Evolutionary conservation across 2,329 filamentous ascomycete species (phyloP).

Genomic region (Colletotrichum lindemuthianum): DNA sequence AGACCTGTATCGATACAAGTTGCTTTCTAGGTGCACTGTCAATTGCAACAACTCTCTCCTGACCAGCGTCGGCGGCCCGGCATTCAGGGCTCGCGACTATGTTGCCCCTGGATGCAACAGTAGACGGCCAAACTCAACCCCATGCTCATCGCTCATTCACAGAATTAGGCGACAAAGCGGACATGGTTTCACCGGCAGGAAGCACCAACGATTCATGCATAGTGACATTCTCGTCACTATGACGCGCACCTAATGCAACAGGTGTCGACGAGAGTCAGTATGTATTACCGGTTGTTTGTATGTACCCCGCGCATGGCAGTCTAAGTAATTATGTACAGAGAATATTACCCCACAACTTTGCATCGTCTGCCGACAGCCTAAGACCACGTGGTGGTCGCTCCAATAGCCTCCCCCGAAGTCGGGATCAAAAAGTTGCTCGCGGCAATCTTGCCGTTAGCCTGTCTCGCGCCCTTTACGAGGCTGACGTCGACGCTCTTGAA

Average conservation of each 20-base stretch:
- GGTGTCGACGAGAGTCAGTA: background rate
- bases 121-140: background rate
- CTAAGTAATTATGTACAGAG: conserved; percentile 25
- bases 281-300: conserved; percentile 16
- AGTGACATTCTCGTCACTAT: conserved; percentile 2
- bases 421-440: conserved; percentile 55
- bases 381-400: conserved; percentile 47
- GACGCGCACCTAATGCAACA: background rate
- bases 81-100: background rate
- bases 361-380: background rate
- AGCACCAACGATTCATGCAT: conserved; percentile 8
- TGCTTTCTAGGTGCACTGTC: no score
- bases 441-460: conserved; percentile 50
- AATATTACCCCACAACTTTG: conserved; percentile 19
- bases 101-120: background rate
- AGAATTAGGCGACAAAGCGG: background rate
- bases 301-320: conserved; percentile 21
- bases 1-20: background rate
- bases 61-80: no score
- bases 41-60: no score
- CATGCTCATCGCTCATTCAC: background rate
- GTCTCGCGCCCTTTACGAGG: conserved; percentile 49
- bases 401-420: conserved; percentile 47
- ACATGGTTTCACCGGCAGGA: background rate
- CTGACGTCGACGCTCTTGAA: conserved; percentile 50